Evolutionary conservation across 1,139 yeast species (phyloP).

Genomic region (Debaryomycetaceae sp.): DNA sequence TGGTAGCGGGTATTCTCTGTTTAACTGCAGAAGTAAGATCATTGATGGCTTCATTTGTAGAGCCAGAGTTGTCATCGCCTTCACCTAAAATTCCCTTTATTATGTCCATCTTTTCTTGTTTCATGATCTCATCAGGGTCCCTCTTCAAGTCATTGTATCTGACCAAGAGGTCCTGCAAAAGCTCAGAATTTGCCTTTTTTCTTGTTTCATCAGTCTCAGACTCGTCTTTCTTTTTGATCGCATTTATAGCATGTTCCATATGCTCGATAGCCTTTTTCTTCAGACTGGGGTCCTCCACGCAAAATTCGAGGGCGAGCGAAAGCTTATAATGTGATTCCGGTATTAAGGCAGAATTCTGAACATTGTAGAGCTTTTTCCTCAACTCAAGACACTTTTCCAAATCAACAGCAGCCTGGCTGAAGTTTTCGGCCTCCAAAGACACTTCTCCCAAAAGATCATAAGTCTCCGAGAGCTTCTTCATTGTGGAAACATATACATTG

Average conservation of each 20-base stretch:
- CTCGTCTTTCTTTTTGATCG: conserved; percentile 46
- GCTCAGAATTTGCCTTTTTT: conserved; percentile 45
- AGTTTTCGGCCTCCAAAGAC: conserved; percentile 81
- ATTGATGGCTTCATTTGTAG: conserved; percentile 7
- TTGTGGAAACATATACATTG: conserved; percentile 32
- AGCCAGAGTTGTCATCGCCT: conserved; percentile 7
- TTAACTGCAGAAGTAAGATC: conserved; percentile 11
- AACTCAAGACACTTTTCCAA: conserved; percentile 54
- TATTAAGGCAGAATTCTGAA: conserved; percentile 52
- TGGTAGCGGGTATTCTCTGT: conserved; percentile 10
- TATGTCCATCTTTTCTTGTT: conserved; percentile 55
- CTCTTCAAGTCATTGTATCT: conserved; percentile 50
- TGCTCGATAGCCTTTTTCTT: conserved; percentile 55
- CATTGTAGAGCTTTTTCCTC: conserved; percentile 50
- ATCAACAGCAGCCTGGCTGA: conserved; percentile 71
- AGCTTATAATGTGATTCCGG: conserved; percentile 83
- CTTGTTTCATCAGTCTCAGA: conserved; percentile 27
- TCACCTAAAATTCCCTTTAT: conserved; percentile 64
- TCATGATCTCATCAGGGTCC: conserved; percentile 50
- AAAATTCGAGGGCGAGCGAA: conserved; percentile 75
- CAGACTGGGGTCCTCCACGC: conserved; percentile 49
- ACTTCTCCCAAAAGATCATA: conserved; percentile 86
- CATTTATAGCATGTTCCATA: conserved; percentile 57
- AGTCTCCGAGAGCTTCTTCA: conserved; percentile 65
- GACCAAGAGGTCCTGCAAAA: conserved; percentile 53